Evolutionary conservation across 495 filamentous ascomycete genomes (phyloP).

Genomic region (Hypoxylon intermedium): DNA sequence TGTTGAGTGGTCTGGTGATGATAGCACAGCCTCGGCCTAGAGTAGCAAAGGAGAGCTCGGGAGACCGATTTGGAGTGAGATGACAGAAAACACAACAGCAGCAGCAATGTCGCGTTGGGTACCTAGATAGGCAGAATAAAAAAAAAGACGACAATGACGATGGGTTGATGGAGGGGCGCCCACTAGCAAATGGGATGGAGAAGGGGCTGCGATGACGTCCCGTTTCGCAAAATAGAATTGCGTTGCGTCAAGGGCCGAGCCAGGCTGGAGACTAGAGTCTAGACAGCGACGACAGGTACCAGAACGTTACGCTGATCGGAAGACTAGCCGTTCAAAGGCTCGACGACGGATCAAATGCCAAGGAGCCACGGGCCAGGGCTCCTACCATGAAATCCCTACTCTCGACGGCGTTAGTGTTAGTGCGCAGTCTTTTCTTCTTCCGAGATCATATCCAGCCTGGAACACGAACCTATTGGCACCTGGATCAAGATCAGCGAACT

Average conservation of each 20-base stretch:
- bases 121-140: constrained; percentile 4
- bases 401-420: neutral
- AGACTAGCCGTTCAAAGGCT: constrained; percentile 18
- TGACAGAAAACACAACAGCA: constrained; percentile 1
- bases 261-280: neutral
- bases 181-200: constrained; percentile 25
- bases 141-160: constrained; percentile 34
- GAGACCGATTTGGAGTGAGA: neutral
- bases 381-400: neutral
- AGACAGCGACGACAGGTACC: constrained; percentile 15
- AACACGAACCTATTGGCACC: constrained; percentile 28
- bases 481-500: constrained; percentile 30
- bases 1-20: constrained; percentile 17
- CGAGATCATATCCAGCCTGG: constrained; percentile 22
- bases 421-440: constrained; percentile 2
- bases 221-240: constrained; percentile 30
- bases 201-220: constrained; percentile 33
- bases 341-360: constrained; percentile 6
- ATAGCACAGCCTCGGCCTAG: constrained; percentile 16
- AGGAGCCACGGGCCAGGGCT: too few species aligned
- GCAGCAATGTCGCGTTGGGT: constrained; percentile 12
- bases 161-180: constrained; percentile 27
- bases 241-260: constrained; percentile 36
- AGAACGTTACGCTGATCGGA: constrained; percentile 32
- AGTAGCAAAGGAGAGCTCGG: neutral